Percentiles rank a stretch among this genome's conserved stretches.
Evolutionary conservation across 495 filamentous ascomycete species (phyloP).

Genomic region (Rusavskia elegans): DNA sequence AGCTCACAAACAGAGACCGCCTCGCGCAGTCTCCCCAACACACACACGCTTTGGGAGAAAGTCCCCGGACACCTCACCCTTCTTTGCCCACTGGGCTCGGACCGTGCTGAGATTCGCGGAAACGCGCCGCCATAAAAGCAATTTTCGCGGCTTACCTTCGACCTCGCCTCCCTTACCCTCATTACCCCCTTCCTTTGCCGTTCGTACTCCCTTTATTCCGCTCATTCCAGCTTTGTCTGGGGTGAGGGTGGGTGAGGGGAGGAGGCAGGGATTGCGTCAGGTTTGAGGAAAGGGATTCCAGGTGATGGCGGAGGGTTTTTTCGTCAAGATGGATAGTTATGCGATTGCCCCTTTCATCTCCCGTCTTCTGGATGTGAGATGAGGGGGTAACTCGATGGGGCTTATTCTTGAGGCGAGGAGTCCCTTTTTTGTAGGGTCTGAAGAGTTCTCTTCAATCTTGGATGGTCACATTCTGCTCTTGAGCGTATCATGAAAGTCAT

Average conservation of each 20-base stretch:
- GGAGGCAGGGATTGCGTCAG: conserved; percentile 22
- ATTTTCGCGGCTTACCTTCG: conserved; percentile 51
- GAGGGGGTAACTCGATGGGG: conserved; percentile 95
- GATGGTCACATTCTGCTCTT: conserved; percentile 18
- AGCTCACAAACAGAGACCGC: conserved; percentile 81
- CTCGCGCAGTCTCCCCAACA: conserved; percentile 23
- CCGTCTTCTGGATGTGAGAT: conserved; percentile 1
- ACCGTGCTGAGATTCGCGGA: conserved; percentile 42
- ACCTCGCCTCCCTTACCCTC: conserved; percentile 28
- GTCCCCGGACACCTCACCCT: conserved; percentile 90
- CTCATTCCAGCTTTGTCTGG: conserved; percentile 20
- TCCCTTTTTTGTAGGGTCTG: conserved; percentile 24
- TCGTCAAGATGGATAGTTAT: conserved; percentile 97
- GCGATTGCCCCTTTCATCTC: conserved; percentile 63
- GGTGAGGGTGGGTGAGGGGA: conserved; percentile 24
- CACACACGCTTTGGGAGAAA: conserved; percentile 91
- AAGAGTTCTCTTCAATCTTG: conserved; percentile 24
- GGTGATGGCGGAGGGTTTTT: conserved; percentile 33
- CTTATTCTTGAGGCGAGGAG: conserved; percentile 99
- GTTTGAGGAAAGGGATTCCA: conserved; percentile 16
- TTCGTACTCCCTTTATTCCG: conserved; percentile 39
- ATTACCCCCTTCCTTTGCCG: conserved; percentile 18
- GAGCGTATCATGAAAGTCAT: too few species aligned
- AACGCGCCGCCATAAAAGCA: conserved; percentile 99
- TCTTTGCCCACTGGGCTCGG: conserved; percentile 9